Base-by-base conservation (phyloP, 768 basidiomycete species). In the Calvatia gigantea region DNA sequence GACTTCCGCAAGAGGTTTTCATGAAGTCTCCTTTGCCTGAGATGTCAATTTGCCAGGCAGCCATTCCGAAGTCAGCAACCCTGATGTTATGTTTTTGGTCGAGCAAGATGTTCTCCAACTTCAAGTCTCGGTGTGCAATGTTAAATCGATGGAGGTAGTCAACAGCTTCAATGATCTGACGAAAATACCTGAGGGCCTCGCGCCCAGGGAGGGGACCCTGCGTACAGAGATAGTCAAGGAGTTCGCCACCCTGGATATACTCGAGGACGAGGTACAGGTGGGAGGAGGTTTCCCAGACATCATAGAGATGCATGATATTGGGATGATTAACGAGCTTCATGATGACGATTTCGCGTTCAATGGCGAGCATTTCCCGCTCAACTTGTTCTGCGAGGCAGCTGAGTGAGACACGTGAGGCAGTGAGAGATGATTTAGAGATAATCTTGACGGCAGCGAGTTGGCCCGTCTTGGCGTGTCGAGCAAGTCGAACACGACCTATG, bases 261-360 rank as follows among this genome's bases (percentile, higher is more conserved):
- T 98, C 95, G 62, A 96, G 85, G 63, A 98, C 87, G 58, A 98
- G 84, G 69, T 84, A 97, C 61, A 96, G 82, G 56, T 95, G 86
- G 29, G 83, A 81, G 3, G 87, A 87, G 0, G 94, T 94, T 72
- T 98, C 94, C 93, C 92, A 98, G 59, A 98, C 94, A 66, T 98
- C 95, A 73, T 94, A 95, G 27, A 98, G 82, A 55, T 85, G 87
- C 82, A 97, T 84, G 60, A 98, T 85, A 69, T 96, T 94, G 2
- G 94, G 94, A 66, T 98, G 94, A 60, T 95, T 87, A 61, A 97
- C 87, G 59, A 97, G 84, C 70, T 97, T 98, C 94, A 98, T 95
- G 65, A 97, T 87, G 58, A 95, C 92, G 49, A 97, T 96, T 71
- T 98, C 95, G 58, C 94, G 83, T 69, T 96, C 91, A 58, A 97